Percentiles rank a stretch among this genome's conserved stretches.
Conservation (phyloP, 2,329 filamentous ascomycete genomes). For the Teratosphaeria gauchensis region DNA sequence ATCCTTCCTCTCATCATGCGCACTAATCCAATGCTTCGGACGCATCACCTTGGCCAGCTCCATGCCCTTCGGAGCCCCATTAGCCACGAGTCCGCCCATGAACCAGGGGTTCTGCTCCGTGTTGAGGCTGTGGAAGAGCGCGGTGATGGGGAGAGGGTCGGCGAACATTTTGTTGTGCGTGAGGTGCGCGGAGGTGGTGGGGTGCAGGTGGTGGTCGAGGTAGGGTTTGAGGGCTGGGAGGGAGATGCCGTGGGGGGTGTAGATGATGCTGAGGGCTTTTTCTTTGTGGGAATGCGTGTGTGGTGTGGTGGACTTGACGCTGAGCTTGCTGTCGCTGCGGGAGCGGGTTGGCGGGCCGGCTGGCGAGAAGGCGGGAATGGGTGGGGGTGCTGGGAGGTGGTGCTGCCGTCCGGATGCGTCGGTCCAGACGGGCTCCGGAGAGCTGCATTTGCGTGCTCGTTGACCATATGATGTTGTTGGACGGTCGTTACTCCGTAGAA, state of each 20-base stretch:
- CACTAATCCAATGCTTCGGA: conserved; percentile 50
- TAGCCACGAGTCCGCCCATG: conserved; percentile 49
- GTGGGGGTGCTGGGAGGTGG: conserved; percentile 54
- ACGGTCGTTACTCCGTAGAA: background rate
- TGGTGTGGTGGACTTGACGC: background rate
- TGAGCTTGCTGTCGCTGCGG: conserved; percentile 9
- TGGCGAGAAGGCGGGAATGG: conserved; percentile 55
- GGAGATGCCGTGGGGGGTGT: conserved; percentile 54
- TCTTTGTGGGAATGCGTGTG: conserved; percentile 8
- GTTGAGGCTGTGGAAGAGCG: conserved; percentile 57
- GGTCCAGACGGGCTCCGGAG: conserved; percentile 63
- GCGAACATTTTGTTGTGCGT: background rate
- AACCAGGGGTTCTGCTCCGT: conserved; percentile 51
- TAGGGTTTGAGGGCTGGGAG: conserved; percentile 47
- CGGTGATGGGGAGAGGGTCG: conserved; percentile 41
- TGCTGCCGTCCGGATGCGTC: conserved; percentile 51
- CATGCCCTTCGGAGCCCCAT: conserved; percentile 47
- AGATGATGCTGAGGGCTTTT: conserved; percentile 49
- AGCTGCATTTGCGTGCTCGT: conserved; percentile 20
- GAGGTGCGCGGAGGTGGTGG: conserved; percentile 37
- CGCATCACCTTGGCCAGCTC: conserved; percentile 46
- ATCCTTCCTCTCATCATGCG: conserved; percentile 53
- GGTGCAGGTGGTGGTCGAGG: conserved; percentile 46
- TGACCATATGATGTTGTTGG: background rate
- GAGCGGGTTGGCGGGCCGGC: background rate